Base-by-base conservation (phyloP, 495 filamentous ascomycete genomes). In the Lineolata rhizophorae region DNA sequence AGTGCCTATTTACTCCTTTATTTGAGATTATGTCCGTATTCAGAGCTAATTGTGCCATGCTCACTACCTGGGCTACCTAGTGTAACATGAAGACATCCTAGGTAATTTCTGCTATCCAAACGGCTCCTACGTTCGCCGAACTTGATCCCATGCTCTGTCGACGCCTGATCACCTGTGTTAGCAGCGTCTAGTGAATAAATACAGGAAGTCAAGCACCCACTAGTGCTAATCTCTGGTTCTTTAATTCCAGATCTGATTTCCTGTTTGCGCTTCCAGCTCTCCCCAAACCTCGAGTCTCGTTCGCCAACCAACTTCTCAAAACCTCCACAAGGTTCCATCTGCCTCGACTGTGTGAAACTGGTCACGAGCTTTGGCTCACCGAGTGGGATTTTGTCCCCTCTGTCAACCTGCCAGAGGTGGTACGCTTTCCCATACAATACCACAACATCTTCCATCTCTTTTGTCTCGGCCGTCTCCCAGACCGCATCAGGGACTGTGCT, bases 361-460 rank as follows among this genome's bases (percentile, higher is more conserved):
- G 61, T 68, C 80, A 87, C 85, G 39, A 91, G 53, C 55, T 75
- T 52, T 36, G 80, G 77, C 50, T 57, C 54, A 0, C 81, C 80
- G 34, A 87, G 45, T 14, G 80, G 78, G 41, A 92, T 41, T 40
- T 64, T 47, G 44, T 87, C 66, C 4, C 84, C 81, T n/a, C 67
- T 56, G 47, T 90, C 79, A 18, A 73, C 64, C 61, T 90, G 79
- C 82, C 82, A 92, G 31, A 87, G 55, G 45, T 83, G 82, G 53
- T 72, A 92, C n/a, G 72, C 68, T 51, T 91, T 90, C n/a, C 81
- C 82, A 39, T 91, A 91, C 4, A 85, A 42, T 10, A 59, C 50
- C 2, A 72, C 46, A 5, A 85, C 55, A 37, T 78, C 58, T 40
- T 70, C 57, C 80, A 92, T 85, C 54, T 84, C 78, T 15, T 64